Percentiles rank a stretch among this genome's conserved stretches.
phyloP scores from a whole-genome alignment of 1,284 basidiomycete species.

The Inonotus hispidus region DNA sequence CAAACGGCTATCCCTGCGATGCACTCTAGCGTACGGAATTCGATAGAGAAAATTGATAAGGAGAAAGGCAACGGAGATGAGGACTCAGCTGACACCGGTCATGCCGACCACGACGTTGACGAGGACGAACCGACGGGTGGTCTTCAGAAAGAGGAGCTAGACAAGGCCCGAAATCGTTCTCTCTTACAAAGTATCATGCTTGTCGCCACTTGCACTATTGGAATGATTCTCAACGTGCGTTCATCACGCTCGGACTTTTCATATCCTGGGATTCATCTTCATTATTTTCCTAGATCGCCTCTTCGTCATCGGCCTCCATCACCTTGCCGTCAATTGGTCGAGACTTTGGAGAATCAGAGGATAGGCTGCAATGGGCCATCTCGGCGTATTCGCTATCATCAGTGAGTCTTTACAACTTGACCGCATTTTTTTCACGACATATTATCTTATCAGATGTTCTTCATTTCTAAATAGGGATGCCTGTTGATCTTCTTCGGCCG shows the following conservation, averaged over 20 bases:
- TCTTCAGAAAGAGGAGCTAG: constrained; percentile 1
- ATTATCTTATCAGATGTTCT: constrained; percentile 4
- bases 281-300: constrained; percentile 28
- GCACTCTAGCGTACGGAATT: not conserved
- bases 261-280: constrained; percentile 23
- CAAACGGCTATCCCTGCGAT: not conserved
- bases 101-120: not conserved
- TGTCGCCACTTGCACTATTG: constrained; percentile 44
- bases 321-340: constrained; percentile 58
- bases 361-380: constrained; percentile 62
- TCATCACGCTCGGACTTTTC: constrained; percentile 6
- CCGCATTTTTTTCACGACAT: constrained; percentile 28
- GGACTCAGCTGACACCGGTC: not conserved
- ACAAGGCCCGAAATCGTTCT: not conserved
- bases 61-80: not conserved
- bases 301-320: constrained; percentile 42
- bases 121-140: not conserved
- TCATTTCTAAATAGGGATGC: constrained; percentile 48
- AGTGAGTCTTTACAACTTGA: constrained; percentile 28
- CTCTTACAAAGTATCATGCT: constrained; percentile 28
- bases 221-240: constrained; percentile 52
- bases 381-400: constrained; percentile 35
- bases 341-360: constrained; percentile 43
- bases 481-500: constrained; percentile 66
- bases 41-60: not conserved